phyloP scores from a whole-genome alignment of 805 yeast species.

The Candida orba region DNA sequence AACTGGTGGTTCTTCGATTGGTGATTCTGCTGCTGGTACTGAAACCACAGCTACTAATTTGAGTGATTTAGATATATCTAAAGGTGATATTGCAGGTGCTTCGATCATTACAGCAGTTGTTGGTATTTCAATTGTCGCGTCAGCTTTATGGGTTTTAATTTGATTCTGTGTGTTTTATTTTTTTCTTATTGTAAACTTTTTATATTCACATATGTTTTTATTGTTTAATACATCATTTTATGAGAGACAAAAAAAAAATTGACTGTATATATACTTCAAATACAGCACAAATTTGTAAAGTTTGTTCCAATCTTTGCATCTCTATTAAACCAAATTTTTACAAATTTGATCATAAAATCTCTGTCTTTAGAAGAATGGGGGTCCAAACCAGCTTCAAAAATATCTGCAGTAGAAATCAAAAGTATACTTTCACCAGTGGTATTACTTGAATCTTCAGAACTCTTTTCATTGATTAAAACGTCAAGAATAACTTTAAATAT shows the following conservation, averaged over 20 bases:
- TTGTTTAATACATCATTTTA: neutral
- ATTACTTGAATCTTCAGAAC: slow-evolving; percentile 5
- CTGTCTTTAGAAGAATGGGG: slow-evolving; percentile 42
- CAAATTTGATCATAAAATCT: slow-evolving; percentile 35
- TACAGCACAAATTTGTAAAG: slow-evolving; percentile 29
- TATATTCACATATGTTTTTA: neutral
- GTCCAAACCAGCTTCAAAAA: slow-evolving; percentile 52
- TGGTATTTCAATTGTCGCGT: slow-evolving; percentile 33
- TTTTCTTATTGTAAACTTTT: neutral
- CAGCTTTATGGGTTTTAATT: slow-evolving; percentile 34
- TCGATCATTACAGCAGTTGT: slow-evolving; percentile 53
- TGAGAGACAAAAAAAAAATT: too few species aligned
- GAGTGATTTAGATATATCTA: slow-evolving; percentile 30
- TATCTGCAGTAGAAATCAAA: slow-evolving; percentile 28
- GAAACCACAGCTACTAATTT: slow-evolving; percentile 28
- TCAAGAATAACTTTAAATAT: slow-evolving; percentile 33
- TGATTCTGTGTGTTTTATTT: slow-evolving; percentile 13
- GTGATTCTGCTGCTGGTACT: slow-evolving; percentile 60
- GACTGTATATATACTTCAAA: neutral
- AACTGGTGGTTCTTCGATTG: slow-evolving; percentile 60
- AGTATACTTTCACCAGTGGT: slow-evolving; percentile 6
- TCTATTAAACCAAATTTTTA: slow-evolving; percentile 40
- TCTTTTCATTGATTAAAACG: slow-evolving; percentile 28
- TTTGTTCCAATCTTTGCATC: slow-evolving; percentile 34
- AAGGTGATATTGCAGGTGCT: slow-evolving; percentile 56